A percentile compares a stretch with the other conserved stretches of the same genome.
phyloP scores from a whole-genome alignment of 768 basidiomycete species.

The Tubosaeta sp. region DNA sequence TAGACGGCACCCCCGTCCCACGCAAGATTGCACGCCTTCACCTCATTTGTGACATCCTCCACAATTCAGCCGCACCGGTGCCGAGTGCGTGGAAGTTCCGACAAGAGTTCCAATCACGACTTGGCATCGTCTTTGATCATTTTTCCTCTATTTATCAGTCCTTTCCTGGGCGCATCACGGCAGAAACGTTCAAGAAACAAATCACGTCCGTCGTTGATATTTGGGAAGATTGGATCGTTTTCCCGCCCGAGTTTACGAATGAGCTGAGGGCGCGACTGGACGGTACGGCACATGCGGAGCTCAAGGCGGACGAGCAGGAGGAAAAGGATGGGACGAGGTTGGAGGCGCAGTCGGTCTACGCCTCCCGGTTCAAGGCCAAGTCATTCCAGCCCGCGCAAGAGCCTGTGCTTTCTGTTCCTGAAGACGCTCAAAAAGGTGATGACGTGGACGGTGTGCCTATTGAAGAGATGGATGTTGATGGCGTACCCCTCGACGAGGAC shows the following conservation, averaged over 20 bases:
- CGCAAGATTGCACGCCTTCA: slow-evolving; percentile 94
- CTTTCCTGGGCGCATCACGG: slow-evolving; percentile 93
- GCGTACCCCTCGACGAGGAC: slow-evolving; percentile 34
- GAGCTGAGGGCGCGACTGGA: slow-evolving; percentile 74
- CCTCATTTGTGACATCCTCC: slow-evolving; percentile 95
- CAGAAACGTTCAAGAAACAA: slow-evolving; percentile 93
- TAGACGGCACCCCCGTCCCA: slow-evolving; percentile 94
- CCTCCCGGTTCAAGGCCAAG: slow-evolving; percentile 72
- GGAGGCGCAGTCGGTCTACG: slow-evolving; percentile 33
- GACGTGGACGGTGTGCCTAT: slow-evolving; percentile 52
- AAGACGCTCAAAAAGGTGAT: slow-evolving; percentile 36
- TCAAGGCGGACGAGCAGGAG: slow-evolving; percentile 27
- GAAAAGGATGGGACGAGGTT: slow-evolving; percentile 8
- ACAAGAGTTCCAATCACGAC: slow-evolving; percentile 84
- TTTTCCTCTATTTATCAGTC: slow-evolving; percentile 91
- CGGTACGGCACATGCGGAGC: slow-evolving; percentile 39
- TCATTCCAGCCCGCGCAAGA: slow-evolving; percentile 70
- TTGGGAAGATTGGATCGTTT: slow-evolving; percentile 99
- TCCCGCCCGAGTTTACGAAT: slow-evolving; percentile 79
- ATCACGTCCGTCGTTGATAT: slow-evolving; percentile 87
- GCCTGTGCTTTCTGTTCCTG: slow-evolving; percentile 20
- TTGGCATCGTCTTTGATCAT: slow-evolving; percentile 96
- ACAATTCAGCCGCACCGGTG: slow-evolving; percentile 91
- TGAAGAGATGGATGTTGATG: slow-evolving; percentile 50
- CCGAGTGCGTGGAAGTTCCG: slow-evolving; percentile 98